Evolutionary conservation across 768 basidiomycete species (phyloP).

Genomic region (Lactarius akahatsu): DNA sequence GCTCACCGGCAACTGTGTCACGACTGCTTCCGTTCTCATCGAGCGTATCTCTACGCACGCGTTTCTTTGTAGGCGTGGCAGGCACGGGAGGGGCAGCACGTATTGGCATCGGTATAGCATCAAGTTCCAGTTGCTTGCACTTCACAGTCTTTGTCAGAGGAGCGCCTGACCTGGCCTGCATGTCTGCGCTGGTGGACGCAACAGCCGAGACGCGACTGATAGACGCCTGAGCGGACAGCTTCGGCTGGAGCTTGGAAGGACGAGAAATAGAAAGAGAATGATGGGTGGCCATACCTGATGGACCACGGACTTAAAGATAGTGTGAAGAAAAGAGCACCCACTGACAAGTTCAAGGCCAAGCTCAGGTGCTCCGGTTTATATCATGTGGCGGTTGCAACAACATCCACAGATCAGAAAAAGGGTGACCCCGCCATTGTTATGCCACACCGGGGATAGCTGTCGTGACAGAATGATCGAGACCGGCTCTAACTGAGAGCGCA

Average conservation of each 20-base stretch:
- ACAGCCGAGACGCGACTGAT: conserved; percentile 15
- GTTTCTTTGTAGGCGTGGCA: conserved; percentile 23
- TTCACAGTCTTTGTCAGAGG: conserved; percentile 16
- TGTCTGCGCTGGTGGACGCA: conserved; percentile 4
- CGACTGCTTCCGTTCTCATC: conserved; percentile 27
- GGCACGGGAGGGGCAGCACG: conserved; percentile 15
- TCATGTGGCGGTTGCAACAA: conserved; percentile 16
- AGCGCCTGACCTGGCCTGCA: not conserved
- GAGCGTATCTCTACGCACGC: conserved; percentile 25
- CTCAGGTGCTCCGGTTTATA: conserved; percentile 22
- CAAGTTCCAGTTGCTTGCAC: conserved; percentile 19
- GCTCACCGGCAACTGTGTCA: conserved; percentile 14
- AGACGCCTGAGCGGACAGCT: conserved; percentile 22
- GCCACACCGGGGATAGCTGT: conserved; percentile 18
- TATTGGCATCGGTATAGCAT: conserved; percentile 10
- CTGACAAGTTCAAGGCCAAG: not conserved
- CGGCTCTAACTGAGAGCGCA: conserved; percentile 9
- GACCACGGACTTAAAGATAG: conserved; percentile 1
- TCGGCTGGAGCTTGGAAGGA: conserved; percentile 26
- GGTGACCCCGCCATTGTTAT: conserved; percentile 18
- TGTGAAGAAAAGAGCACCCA: conserved; percentile 8
- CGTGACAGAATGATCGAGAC: conserved; percentile 16
- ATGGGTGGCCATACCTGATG: conserved; percentile 22
- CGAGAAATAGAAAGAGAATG: conserved; percentile 20
- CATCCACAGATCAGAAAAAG: conserved; percentile 17